Evolutionary conservation across 805 yeast genomes (phyloP).

Genomic region (Zygoascus flipseniorum): DNA sequence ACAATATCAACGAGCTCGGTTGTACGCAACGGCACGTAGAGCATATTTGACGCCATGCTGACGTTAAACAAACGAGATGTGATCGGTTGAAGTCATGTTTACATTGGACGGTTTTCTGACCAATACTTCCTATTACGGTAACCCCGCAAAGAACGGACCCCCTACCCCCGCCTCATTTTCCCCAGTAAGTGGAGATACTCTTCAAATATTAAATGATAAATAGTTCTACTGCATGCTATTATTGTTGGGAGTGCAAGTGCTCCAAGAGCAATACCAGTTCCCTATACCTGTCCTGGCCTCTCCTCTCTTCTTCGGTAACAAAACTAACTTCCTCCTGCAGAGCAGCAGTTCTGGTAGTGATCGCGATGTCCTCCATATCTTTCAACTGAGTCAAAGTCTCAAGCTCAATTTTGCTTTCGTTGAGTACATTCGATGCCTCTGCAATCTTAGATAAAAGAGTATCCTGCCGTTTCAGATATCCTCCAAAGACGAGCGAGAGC

Average conservation of each 20-base stretch:
- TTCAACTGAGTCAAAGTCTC: constrained; percentile 12
- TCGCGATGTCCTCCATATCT: constrained; percentile 17
- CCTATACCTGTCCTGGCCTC: constrained; percentile 18
- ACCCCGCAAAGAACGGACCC: no score
- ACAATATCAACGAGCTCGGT: constrained; percentile 37
- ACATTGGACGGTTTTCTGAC: no score
- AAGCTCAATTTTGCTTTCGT: constrained; percentile 7
- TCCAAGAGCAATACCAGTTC: constrained; percentile 6
- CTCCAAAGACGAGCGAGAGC: constrained; percentile 25
- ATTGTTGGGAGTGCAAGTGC: no score
- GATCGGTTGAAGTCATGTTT: no score
- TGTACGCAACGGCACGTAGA: constrained; percentile 44
- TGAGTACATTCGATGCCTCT: constrained; percentile 14
- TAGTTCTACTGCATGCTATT: no score
- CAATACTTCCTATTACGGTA: no score
- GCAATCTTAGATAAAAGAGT: constrained; percentile 14
- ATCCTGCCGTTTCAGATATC: constrained; percentile 27
- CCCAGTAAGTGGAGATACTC: no score
- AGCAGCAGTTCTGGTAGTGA: constrained; percentile 10
- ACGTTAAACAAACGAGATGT: not conserved
- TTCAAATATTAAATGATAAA: no score
- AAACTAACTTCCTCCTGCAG: constrained; percentile 22
- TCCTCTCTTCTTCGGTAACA: constrained; percentile 18
- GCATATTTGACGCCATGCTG: constrained; percentile 29
- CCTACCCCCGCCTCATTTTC: no score